Evolutionary conservation across 345 rosid species (phyloP), one percentile per base, ranked within the genome.

Genomic region (Linum usitatissimum): DNA sequence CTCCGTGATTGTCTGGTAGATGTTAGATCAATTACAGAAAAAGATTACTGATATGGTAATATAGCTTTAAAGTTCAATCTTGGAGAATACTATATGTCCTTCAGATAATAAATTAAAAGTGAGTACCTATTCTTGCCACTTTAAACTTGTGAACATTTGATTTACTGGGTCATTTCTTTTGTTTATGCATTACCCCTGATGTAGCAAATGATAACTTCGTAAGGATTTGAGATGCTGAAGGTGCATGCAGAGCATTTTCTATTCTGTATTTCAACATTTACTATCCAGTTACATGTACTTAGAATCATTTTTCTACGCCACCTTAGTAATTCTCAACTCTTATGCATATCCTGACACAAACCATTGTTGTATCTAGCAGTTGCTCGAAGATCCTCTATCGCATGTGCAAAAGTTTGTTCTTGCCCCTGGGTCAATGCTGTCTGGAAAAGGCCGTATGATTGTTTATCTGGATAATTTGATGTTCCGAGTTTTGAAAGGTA

Each of bases 391-490:
- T 78, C 91, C 97, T 17, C 61, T 75, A 18, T 68, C 84, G 66
- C 74, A 83, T 71, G 39, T 93, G 68, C 80, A 83, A 19, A 80
- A 87, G 42, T 79, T 93, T 69, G 71, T 91, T 53, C 68, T 84
- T 74, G 77, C 38, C 61, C 87, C 96, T 62, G 94, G 90, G 77
- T 81, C 80, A 70, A 76, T 86, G 84, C 72, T 90, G 56, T 83
- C 82, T 6, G 86, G 93, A 71, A 80, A 81, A 77, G 93, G 96
- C 64, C 78, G 79, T 15, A 76, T 90, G 71, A 74, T 78, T 64
- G 78, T 93, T 64, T 77, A 84, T 75, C 69, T 90, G 14, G 84
- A 86, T 64, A 66, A 83, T 77, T 86, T 70, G 86, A 74, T 83
- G 70, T 86, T 87, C 75, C 83, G 76, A 68, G 83, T 84, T 60